These are phyloP conservation scores for Hypocreales sp. DNA, from an alignment of 2,329 filamentous ascomycete genomes.

Conservation along the genomic window DNA sequence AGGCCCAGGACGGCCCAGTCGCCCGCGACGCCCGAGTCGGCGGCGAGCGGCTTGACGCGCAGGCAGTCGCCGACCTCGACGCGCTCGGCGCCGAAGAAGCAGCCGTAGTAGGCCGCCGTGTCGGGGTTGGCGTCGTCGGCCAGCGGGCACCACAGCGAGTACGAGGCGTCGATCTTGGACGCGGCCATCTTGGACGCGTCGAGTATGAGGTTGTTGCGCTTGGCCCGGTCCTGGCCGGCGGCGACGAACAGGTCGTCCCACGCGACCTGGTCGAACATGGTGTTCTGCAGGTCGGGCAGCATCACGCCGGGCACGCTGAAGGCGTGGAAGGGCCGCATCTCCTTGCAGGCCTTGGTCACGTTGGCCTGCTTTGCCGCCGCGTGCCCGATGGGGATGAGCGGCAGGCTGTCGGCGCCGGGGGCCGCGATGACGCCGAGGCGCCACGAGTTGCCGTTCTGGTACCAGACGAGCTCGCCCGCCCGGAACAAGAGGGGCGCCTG, in stretches of 20 bases:
- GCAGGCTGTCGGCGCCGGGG: slow-evolving; percentile 14
- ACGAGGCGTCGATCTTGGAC: slow-evolving; percentile 30
- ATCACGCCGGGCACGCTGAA: slow-evolving; percentile 31
- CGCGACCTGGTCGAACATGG: slow-evolving; percentile 23
- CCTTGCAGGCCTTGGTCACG: slow-evolving; percentile 21
- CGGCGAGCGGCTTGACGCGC: slow-evolving; percentile 25
- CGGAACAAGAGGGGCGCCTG: slow-evolving; percentile 25
- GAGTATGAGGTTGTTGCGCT: slow-evolving; percentile 25
- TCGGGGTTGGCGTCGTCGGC: slow-evolving; percentile 15
- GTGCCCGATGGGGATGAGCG: slow-evolving; percentile 26
- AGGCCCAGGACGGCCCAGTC: slow-evolving; percentile 21
- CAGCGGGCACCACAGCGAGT: slow-evolving; percentile 28
- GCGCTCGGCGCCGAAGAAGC: slow-evolving; percentile 35
- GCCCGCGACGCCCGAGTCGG: slow-evolving; percentile 17
- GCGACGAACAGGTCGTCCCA: slow-evolving; percentile 24
- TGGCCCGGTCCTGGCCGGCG: slow-evolving; percentile 17
- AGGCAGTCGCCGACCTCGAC: slow-evolving; percentile 31
- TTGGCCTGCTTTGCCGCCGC: slow-evolving; percentile 19
- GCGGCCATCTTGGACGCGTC: slow-evolving; percentile 37
- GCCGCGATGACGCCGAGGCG: slow-evolving; percentile 28
- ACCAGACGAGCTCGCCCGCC: slow-evolving; percentile 35
- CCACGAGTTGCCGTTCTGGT: slow-evolving; percentile 28
- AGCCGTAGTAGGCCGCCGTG: slow-evolving; percentile 24
- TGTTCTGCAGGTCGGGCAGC: slow-evolving; percentile 21
- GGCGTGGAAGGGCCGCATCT: slow-evolving; percentile 34